These are phyloP conservation scores for Mycena vulgaris DNA, from an alignment of 768 basidiomycete species.

Conservation along the genomic window DNA sequence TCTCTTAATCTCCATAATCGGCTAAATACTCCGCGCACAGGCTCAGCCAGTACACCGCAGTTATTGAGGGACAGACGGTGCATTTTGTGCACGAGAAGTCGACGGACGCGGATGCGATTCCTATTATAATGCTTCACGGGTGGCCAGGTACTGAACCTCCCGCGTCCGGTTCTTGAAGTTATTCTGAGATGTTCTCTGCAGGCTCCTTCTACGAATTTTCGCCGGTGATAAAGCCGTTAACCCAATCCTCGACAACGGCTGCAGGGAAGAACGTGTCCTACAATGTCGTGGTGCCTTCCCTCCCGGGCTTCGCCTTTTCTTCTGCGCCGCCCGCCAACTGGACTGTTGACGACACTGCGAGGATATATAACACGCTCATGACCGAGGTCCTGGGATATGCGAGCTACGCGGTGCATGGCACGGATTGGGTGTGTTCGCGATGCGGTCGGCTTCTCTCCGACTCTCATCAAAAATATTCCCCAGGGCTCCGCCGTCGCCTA, in stretches of 20 bases:
- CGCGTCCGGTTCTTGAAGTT: neutral
- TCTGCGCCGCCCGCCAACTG: slow-evolving; percentile 29
- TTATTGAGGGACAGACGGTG: slow-evolving; percentile 30
- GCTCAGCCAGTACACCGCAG: slow-evolving; percentile 30
- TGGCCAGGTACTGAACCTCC: slow-evolving; percentile 26
- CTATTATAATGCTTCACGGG: slow-evolving; percentile 25
- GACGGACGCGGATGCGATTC: slow-evolving; percentile 9
- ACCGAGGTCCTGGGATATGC: slow-evolving; percentile 42
- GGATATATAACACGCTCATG: slow-evolving; percentile 44
- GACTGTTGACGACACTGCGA: slow-evolving; percentile 42
- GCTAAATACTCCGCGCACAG: neutral
- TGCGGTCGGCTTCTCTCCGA: too few relatives aligned
- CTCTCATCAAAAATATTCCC: too few relatives aligned
- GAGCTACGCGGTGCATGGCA: slow-evolving; percentile 39
- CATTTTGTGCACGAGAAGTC: too few relatives aligned
- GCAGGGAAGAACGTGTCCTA: neutral
- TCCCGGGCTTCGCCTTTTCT: slow-evolving; percentile 39
- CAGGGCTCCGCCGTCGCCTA: neutral
- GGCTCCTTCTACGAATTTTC: slow-evolving; percentile 8
- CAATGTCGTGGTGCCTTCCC: slow-evolving; percentile 10
- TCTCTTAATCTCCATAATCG: neutral
- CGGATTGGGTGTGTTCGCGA: slow-evolving; percentile 45
- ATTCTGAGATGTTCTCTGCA: neutral
- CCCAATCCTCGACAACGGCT: neutral
- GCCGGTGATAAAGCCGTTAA: slow-evolving; percentile 2